phyloP scores from a whole-genome alignment of 192 early-diverging fungal genomes.

The Podila epicladia region DNA sequence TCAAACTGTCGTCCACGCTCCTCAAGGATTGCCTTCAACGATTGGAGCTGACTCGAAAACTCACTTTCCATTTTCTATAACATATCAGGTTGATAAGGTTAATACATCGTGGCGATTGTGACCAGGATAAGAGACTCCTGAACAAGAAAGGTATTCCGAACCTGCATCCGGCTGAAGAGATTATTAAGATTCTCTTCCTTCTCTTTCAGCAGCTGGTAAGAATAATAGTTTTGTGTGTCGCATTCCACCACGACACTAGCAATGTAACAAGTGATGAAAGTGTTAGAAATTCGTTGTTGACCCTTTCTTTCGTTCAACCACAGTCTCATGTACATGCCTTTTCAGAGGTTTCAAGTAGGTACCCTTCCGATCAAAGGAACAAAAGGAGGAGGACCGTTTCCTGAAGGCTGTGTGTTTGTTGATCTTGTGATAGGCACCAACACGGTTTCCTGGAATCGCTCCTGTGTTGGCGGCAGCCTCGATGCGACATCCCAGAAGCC shows the following conservation, averaged over 20 bases:
- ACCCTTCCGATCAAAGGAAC: slow-evolving; percentile 10
- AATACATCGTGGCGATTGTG: neutral
- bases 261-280: no score
- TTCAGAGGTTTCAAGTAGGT: slow-evolving; percentile 12
- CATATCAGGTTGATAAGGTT: neutral
- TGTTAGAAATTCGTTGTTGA: neutral
- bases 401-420: slow-evolving; percentile 23
- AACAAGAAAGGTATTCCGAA: neutral
- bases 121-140: no score
- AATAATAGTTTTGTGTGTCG: slow-evolving; percentile 37
- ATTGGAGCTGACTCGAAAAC: slow-evolving; percentile 21
- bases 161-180: slow-evolving; percentile 27
- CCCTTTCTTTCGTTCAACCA: no score
- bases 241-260: slow-evolving; percentile 34
- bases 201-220: slow-evolving; percentile 36
- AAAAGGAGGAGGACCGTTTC: slow-evolving; percentile 35
- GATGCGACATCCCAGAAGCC: slow-evolving; percentile 29
- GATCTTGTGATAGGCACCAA: slow-evolving; percentile 15
- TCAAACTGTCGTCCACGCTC: slow-evolving; percentile 24
- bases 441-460: slow-evolving; percentile 21
- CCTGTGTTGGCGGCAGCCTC: slow-evolving; percentile 14
- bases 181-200: slow-evolving; percentile 37
- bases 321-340: slow-evolving; percentile 2
- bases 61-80: slow-evolving; percentile 37
- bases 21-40: slow-evolving; percentile 15